Evolutionary conservation across 805 yeast genomes (phyloP).

Genomic region (Starmerella stellata): DNA sequence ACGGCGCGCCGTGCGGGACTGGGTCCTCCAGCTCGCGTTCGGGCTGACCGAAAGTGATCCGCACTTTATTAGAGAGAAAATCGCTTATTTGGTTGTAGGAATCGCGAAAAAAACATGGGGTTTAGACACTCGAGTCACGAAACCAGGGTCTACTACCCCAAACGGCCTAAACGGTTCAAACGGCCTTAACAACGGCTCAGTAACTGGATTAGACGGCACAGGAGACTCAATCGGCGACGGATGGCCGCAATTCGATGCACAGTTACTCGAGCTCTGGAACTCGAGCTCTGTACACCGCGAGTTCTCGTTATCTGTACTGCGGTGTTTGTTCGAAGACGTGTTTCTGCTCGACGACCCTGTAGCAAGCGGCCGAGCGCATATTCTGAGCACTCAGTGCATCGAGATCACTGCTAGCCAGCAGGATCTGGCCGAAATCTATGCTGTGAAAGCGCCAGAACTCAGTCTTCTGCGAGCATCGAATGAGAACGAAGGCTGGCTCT

Average conservation of each 20-base stretch:
- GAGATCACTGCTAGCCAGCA: conserved; percentile 60
- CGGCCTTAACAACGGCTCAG: conserved; percentile 1
- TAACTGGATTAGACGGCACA: conserved; percentile 11
- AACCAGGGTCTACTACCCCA: conserved; percentile 1
- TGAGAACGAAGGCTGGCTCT: conserved; percentile 71
- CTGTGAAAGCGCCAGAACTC: conserved; percentile 40
- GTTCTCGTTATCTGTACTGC: conserved; percentile 53
- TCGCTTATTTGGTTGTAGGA: conserved; percentile 81
- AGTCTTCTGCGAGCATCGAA: conserved; percentile 33
- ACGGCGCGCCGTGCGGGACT: conserved; percentile 50
- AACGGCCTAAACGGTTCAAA: background rate
- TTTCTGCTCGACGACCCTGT: conserved; percentile 82
- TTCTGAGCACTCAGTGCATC: conserved; percentile 65
- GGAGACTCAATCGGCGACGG: conserved; percentile 29
- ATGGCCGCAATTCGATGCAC: conserved; percentile 78
- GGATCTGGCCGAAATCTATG: conserved; percentile 44
- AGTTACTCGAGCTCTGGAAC: conserved; percentile 64
- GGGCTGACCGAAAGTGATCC: conserved; percentile 53
- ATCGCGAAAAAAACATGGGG: conserved; percentile 91
- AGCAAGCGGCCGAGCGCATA: conserved; percentile 60
- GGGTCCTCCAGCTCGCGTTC: conserved; percentile 66
- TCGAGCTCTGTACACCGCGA: conserved; percentile 25
- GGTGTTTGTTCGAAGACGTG: conserved; percentile 84
- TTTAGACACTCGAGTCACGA: conserved; percentile 20
- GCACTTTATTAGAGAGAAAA: conserved; percentile 72